These are phyloP conservation scores for Podaxis mareebaensis DNA, from an alignment of 768 basidiomycete genomes.

Conservation along the genomic window DNA sequence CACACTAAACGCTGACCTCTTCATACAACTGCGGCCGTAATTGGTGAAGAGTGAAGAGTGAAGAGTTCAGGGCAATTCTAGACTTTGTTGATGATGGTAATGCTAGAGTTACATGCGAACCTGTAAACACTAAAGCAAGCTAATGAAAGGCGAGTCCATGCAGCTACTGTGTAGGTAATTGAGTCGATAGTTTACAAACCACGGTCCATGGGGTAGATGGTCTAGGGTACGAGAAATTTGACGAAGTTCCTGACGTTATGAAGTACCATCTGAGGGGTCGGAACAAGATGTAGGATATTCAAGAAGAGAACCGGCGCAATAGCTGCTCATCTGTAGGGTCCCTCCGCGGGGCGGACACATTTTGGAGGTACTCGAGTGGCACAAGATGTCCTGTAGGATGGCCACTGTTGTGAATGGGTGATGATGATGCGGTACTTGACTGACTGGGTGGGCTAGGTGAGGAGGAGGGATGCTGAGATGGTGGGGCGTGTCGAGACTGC, in stretches of 20 bases:
- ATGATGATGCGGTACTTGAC: conserved; percentile 40
- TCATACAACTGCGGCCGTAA: neutral
- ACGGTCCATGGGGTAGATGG: neutral
- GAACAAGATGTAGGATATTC: conserved; percentile 7
- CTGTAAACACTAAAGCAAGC: neutral
- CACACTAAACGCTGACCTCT: neutral
- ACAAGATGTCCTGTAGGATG: conserved; percentile 44
- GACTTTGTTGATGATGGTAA: neutral
- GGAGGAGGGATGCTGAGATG: conserved; percentile 29
- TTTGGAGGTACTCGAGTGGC: conserved; percentile 64
- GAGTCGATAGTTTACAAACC: conserved; percentile 9
- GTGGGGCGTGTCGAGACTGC: conserved; percentile 25
- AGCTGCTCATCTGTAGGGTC: conserved; percentile 67
- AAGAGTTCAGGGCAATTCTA: neutral
- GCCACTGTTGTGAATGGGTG: conserved; percentile 36
- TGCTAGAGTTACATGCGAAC: conserved; percentile 10
- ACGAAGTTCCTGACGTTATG: conserved; percentile 2
- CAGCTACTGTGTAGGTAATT: neutral
- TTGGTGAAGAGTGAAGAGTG: neutral
- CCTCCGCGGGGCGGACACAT: conserved; percentile 51
- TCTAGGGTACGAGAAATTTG: conserved; percentile 3
- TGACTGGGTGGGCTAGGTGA: conserved; percentile 31
- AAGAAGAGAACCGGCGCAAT: conserved; percentile 54
- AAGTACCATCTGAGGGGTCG: neutral
- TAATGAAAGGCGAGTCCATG: neutral